Conservation (phyloP, 306 rosid genomes). For the Quercus gilva region DNA sequence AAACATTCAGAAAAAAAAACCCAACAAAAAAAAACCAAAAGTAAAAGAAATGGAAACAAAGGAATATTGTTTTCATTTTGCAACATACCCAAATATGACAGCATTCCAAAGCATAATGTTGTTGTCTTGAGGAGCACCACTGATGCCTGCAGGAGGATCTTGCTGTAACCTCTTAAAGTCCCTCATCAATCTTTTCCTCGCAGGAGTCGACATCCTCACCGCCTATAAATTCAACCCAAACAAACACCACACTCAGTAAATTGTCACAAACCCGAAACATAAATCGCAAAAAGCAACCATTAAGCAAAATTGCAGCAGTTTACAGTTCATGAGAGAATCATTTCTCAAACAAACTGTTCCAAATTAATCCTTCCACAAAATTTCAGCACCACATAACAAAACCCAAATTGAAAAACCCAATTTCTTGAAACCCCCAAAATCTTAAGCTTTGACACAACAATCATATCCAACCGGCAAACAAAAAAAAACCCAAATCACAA, state of each 20-base stretch:
- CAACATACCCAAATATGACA: conserved; percentile 85
- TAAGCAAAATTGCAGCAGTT: not conserved
- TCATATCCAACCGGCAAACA: not conserved
- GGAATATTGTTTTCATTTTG: not conserved
- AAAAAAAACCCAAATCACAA: conserved; percentile 1
- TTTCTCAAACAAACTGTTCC: not conserved
- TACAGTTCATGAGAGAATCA: not conserved
- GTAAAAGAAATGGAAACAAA: not conserved
- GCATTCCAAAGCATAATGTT: conserved; percentile 98
- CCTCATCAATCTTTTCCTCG: conserved; percentile 94
- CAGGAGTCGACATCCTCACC: conserved; percentile 88
- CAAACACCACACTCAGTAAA: not conserved
- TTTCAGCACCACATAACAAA: conserved; percentile 9
- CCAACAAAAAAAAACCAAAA: not conserved
- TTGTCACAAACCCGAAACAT: not conserved
- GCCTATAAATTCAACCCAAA: conserved; percentile 38
- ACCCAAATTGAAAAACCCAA: not conserved
- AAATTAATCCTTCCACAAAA: not conserved
- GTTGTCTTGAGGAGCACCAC: conserved; percentile 96
- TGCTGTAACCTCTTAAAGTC: conserved; percentile 93
- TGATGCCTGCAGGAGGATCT: conserved; percentile 94
- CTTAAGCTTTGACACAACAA: not conserved
- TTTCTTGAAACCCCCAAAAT: conserved; percentile 6
- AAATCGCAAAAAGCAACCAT: not conserved
- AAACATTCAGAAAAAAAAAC: conserved; percentile 14